A percentile compares a stretch with the other conserved stretches of the same genome.
Evolutionary conservation across 176 grass and related monocot genomes (phyloP).

Genomic region (Carex littledalei): DNA sequence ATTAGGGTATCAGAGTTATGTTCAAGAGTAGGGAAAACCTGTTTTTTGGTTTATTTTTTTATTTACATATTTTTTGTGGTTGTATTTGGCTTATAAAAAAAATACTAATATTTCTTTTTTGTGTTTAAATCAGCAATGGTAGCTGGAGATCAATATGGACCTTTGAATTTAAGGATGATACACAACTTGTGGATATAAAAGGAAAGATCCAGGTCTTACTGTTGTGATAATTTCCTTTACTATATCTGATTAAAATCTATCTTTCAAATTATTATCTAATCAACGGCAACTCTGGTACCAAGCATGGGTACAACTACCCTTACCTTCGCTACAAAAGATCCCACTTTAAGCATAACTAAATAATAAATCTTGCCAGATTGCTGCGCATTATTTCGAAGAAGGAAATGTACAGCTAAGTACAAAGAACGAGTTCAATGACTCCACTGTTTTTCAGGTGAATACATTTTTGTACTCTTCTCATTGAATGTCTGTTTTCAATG

Average conservation of each 20-base stretch:
- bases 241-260: constrained; percentile 21
- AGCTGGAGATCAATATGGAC: constrained; percentile 84
- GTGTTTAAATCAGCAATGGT: constrained; percentile 61
- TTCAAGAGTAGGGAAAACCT: not conserved
- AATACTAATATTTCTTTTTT: not conserved
- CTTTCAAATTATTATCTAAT: not conserved
- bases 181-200: constrained; percentile 63
- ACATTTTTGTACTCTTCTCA: not conserved
- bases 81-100: not conserved
- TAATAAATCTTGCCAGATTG: constrained; percentile 50
- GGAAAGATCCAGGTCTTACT: constrained; percentile 82
- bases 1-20: not conserved
- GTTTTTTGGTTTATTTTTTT: not conserved
- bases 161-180: constrained; percentile 71
- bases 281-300: not conserved
- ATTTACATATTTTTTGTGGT: not conserved
- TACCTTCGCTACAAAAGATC: not conserved
- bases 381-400: constrained; percentile 99
- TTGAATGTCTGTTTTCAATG: not conserved
- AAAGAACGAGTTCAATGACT: constrained; percentile 76
- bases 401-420: constrained; percentile 97
- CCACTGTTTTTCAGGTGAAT: constrained; percentile 73
- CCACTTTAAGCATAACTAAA: constrained; percentile 3
- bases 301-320: not conserved
- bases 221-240: constrained; percentile 26